Evolutionary conservation across 2,329 filamentous ascomycete genomes (phyloP).

Genomic region (Ophiognomonia clavigignenti-juglandacearum): DNA sequence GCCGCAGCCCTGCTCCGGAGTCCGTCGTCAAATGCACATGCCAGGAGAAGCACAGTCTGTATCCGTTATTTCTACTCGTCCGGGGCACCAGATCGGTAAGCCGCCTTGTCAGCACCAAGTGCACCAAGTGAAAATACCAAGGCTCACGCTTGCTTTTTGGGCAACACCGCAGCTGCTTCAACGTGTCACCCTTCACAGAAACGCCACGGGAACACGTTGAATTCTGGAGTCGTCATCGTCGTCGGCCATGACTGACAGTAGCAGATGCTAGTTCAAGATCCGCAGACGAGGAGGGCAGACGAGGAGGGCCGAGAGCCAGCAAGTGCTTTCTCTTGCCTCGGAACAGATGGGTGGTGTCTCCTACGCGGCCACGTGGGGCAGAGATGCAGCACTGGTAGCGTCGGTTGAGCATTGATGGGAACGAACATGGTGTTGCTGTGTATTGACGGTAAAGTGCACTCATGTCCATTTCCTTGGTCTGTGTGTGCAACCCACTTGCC

Average conservation of each 20-base stretch:
- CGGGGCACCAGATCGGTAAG: constrained; percentile 2
- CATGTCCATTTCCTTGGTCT: not conserved
- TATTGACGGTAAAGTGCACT: not conserved
- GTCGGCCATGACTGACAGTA: too few relatives aligned
- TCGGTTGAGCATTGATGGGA: not conserved
- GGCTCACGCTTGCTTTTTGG: constrained; percentile 1
- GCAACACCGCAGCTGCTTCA: constrained; percentile 5
- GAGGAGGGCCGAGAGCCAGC: too few relatives aligned
- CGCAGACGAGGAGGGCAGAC: not conserved
- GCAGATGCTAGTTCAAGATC: too few relatives aligned
- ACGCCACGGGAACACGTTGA: constrained; percentile 6
- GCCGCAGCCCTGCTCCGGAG: constrained; percentile 1
- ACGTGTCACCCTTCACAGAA: not conserved
- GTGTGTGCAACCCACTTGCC: not conserved
- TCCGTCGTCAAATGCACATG: constrained; percentile 10
- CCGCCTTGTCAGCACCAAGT: constrained; percentile 15
- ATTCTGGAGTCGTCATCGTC: not conserved
- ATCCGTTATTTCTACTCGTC: constrained; percentile 3
- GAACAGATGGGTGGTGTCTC: not conserved
- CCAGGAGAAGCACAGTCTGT: too few relatives aligned
- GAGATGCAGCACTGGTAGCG: constrained; percentile 6
- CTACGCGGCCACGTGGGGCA: constrained; percentile 1
- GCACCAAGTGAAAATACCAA: not conserved
- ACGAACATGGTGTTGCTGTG: not conserved
- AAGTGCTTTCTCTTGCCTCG: too few relatives aligned